Conservation (phyloP, 2,329 filamentous ascomycete genomes). For the Pseudocercospora ulei region DNA sequence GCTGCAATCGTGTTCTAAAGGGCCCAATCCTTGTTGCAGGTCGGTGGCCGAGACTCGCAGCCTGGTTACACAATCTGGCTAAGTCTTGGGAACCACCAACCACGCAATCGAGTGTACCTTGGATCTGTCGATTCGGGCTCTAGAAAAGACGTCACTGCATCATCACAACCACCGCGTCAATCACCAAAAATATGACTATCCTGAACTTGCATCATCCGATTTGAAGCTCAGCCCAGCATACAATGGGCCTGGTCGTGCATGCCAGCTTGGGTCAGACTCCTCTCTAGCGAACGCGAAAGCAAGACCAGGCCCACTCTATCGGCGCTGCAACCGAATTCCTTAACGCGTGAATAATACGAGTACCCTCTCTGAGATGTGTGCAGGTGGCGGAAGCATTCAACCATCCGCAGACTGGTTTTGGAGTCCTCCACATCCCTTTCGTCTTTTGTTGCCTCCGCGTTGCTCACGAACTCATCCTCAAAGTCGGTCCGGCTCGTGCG, state of each 20-base stretch:
- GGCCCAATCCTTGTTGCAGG: too few species aligned
- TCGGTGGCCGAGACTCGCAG: too few species aligned
- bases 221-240: constrained; percentile 29
- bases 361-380: constrained; percentile 40
- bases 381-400: constrained; percentile 45
- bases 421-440: constrained; percentile 8
- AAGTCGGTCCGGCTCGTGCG: constrained; percentile 46
- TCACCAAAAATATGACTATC: too few species aligned
- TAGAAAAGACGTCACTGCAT: too few species aligned
- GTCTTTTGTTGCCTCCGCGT: constrained; percentile 8
- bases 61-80: too few species aligned
- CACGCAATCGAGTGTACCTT: too few species aligned
- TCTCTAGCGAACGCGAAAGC: constrained; percentile 37
- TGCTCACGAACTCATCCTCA: constrained; percentile 40
- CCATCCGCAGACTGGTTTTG: constrained; percentile 28
- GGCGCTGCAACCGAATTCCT: constrained; percentile 44
- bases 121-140: too few species aligned
- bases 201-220: background rate
- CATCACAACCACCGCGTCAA: too few species aligned
- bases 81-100: too few species aligned
- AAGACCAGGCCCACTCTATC: constrained; percentile 48
- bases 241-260: constrained; percentile 46
- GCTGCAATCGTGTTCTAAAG: too few species aligned
- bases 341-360: constrained; percentile 42
- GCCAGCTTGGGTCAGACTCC: constrained; percentile 34